A percentile compares a stretch with the other conserved stretches of the same genome.
These are phyloP conservation scores for Xylaria sp. DNA, from an alignment of 2,329 filamentous ascomycete species.

Conservation along the genomic window DNA sequence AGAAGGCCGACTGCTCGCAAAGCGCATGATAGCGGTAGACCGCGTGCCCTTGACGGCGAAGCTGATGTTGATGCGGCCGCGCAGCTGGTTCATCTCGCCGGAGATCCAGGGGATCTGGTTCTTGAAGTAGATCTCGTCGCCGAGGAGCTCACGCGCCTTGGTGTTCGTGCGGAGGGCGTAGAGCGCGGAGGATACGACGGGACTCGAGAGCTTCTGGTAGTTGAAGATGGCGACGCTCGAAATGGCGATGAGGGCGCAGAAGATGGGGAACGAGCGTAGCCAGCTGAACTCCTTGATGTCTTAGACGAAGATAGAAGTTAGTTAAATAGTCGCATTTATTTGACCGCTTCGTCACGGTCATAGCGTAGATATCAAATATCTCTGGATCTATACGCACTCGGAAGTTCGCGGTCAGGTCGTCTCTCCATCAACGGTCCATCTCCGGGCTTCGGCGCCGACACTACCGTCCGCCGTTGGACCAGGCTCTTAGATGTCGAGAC, in stretches of 20 bases:
- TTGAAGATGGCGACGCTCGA: conserved; percentile 92
- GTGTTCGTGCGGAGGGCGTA: conserved; percentile 84
- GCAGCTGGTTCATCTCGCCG: conserved; percentile 88
- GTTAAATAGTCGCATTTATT: not conserved
- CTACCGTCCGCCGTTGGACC: conserved; percentile 40
- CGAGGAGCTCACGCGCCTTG: conserved; percentile 68
- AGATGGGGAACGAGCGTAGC: conserved; percentile 73
- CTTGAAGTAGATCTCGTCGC: conserved; percentile 80
- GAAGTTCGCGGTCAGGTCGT: conserved; percentile 60
- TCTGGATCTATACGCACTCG: conserved; percentile 41
- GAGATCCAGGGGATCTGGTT: conserved; percentile 76
- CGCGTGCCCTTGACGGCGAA: conserved; percentile 82
- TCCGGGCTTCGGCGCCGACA: conserved; percentile 52
- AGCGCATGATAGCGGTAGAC: conserved; percentile 67
- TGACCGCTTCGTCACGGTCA: not conserved
- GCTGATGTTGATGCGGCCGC: conserved; percentile 79
- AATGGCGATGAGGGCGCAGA: conserved; percentile 63
- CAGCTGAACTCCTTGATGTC: conserved; percentile 53
- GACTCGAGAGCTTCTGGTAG: conserved; percentile 92
- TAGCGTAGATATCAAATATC: not conserved
- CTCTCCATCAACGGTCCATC: conserved; percentile 62
- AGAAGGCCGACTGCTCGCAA: conserved; percentile 65
- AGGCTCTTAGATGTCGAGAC: conserved; percentile 13
- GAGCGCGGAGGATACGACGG: conserved; percentile 78
- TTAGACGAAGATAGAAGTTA: conserved; percentile 18